These are phyloP conservation scores for Scenedesmus sp. DNA, from an alignment of 163 green algal genomes.

Conservation along the genomic window DNA sequence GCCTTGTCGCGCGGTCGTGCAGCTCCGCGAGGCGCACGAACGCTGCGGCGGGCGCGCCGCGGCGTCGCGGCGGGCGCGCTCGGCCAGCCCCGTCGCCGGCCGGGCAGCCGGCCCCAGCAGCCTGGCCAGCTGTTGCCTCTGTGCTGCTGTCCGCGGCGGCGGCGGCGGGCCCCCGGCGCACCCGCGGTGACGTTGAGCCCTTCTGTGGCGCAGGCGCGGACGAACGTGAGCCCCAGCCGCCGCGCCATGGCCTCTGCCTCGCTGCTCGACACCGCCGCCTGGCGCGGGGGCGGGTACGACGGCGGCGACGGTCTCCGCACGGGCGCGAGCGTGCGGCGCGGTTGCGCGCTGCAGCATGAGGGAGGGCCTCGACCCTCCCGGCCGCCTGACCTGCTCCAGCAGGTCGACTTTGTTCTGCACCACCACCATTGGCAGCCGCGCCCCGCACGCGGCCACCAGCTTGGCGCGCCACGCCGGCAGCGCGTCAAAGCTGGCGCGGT, in stretches of 20 bases:
- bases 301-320: no score
- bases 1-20: slow-evolving; percentile 59
- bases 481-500: slow-evolving; percentile 76
- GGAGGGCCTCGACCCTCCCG: no score
- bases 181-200: slow-evolving; percentile 77
- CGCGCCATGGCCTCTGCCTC: slow-evolving; percentile 71
- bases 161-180: not conserved
- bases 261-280: slow-evolving; percentile 60
- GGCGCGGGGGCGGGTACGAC: no score
- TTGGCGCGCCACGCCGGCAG: slow-evolving; percentile 70
- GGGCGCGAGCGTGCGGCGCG: no score
- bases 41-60: slow-evolving; percentile 43
- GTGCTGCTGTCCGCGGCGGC: not conserved
- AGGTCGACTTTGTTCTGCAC: slow-evolving; percentile 79
- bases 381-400: slow-evolving; percentile 18
- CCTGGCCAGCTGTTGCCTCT: not conserved
- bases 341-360: no score
- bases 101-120: not conserved
- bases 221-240: slow-evolving; percentile 70
- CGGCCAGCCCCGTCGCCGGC: no score
- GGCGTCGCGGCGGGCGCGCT: not conserved
- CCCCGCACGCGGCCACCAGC: slow-evolving; percentile 69
- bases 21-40: slow-evolving; percentile 72
- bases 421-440: slow-evolving; percentile 73
- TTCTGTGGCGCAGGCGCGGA: slow-evolving; percentile 80